phyloP scores from a whole-genome alignment of 306 rosid species.

The Vigna radiata region DNA sequence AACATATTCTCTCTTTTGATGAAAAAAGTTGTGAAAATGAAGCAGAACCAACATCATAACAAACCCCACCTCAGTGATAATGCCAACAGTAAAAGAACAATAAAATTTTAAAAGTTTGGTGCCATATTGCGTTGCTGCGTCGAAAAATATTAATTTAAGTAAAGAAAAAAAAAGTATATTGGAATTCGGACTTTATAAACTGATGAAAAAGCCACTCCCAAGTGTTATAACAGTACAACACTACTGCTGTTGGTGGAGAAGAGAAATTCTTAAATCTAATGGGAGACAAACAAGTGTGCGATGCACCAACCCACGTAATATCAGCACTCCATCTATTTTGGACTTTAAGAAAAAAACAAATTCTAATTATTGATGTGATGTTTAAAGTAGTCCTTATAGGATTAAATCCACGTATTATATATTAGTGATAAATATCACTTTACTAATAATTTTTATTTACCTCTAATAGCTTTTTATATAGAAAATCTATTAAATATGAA shows the following conservation, averaged over 20 bases:
- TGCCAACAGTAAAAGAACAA: background rate
- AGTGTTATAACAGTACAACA: background rate
- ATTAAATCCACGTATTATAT: too few species aligned
- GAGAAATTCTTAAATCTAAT: background rate
- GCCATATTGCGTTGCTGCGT: background rate
- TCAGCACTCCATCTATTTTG: background rate
- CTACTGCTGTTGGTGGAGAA: background rate
- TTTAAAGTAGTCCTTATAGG: too few species aligned
- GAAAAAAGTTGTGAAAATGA: background rate
- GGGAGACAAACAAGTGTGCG: conserved; percentile 16
- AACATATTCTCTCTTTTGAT: background rate
- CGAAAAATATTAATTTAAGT: background rate
- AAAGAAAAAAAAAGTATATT: background rate
- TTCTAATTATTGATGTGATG: too few species aligned
- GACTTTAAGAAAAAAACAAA: too few species aligned
- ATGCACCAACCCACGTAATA: background rate
- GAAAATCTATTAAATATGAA: too few species aligned
- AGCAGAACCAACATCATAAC: background rate
- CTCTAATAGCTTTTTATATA: too few species aligned
- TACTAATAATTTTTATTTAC: too few species aligned
- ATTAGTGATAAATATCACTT: too few species aligned
- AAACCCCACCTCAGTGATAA: background rate
- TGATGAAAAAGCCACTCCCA: background rate
- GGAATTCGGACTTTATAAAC: background rate
- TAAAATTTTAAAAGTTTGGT: background rate